These are phyloP conservation scores for Beauveria australis DNA, from an alignment of 2,329 filamentous ascomycete species.

Conservation along the genomic window DNA sequence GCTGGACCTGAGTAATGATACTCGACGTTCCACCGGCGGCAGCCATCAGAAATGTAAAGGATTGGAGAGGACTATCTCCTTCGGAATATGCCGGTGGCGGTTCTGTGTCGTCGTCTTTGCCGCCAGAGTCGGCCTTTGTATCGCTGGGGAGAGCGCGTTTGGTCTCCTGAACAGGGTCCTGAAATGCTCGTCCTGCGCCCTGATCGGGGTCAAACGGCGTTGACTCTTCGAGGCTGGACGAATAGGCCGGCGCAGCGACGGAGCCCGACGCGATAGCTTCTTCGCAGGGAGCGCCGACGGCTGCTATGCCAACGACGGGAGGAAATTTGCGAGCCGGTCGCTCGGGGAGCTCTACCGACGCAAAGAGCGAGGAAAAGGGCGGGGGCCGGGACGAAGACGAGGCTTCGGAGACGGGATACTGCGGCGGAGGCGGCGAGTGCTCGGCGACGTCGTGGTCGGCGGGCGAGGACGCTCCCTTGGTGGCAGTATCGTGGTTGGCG, in stretches of 20 bases:
- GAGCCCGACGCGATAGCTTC: conserved; percentile 27
- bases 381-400: conserved; percentile 45
- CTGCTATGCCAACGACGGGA: conserved; percentile 7
- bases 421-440: conserved; percentile 46
- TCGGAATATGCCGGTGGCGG: conserved; percentile 94
- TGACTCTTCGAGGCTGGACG: conserved; percentile 27
- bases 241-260: conserved; percentile 48
- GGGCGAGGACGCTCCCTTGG: conserved; percentile 16
- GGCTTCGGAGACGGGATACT: conserved; percentile 49
- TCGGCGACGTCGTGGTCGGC: conserved; percentile 20
- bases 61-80: conserved; percentile 82
- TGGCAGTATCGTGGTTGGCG: conserved; percentile 15
- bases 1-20: conserved; percentile 98
- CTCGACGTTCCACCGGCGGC: conserved; percentile 93
- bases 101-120: conserved; percentile 77
- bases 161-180: conserved; percentile 59
- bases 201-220: conserved; percentile 29
- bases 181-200: conserved; percentile 30
- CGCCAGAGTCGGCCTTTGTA: conserved; percentile 65
- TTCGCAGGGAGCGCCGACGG: conserved; percentile 12
- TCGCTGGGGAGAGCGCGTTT: conserved; percentile 79
- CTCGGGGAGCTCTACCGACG: conserved; percentile 31
- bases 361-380: conserved; percentile 54
- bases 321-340: conserved; percentile 23
- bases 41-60: conserved; percentile 96